These are phyloP conservation scores for Neoboletus brunneissimus DNA, from an alignment of 768 basidiomycete genomes.

Conservation along the genomic window DNA sequence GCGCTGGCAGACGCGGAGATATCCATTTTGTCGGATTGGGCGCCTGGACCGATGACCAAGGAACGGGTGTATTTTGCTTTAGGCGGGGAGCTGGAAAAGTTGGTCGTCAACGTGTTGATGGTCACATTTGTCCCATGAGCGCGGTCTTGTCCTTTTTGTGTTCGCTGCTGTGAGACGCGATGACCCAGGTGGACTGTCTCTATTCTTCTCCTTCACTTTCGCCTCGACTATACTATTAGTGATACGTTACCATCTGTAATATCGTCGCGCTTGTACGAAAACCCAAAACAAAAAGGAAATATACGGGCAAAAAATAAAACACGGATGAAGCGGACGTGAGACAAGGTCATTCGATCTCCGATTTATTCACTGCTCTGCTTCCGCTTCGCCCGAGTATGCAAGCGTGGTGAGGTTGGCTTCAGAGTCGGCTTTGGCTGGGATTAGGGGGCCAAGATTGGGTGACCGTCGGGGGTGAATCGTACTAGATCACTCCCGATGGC, in stretches of 20 bases:
- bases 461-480: neutral
- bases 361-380: neutral
- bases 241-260: slow-evolving; percentile 15
- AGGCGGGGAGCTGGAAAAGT: slow-evolving; percentile 63
- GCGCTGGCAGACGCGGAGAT: slow-evolving; percentile 63
- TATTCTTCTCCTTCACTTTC: neutral
- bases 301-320: neutral
- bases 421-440: neutral
- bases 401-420: neutral
- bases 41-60: slow-evolving; percentile 49
- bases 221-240: slow-evolving; percentile 1
- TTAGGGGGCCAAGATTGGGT: neutral
- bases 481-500: neutral
- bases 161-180: neutral
- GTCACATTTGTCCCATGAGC: slow-evolving; percentile 65
- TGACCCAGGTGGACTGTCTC: slow-evolving; percentile 4
- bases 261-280: neutral
- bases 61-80: slow-evolving; percentile 70
- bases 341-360: slow-evolving; percentile 1
- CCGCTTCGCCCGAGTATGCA: neutral
- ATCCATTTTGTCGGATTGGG: slow-evolving; percentile 53
- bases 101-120: slow-evolving; percentile 73
- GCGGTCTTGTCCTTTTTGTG: neutral
- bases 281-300: slow-evolving; percentile 8
- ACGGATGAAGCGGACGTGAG: neutral